Evolutionary conservation across 2,329 filamentous ascomycete species (phyloP), one percentile per base, ranked within the genome.

Genomic region (Trematosphaeria pertusa): DNA sequence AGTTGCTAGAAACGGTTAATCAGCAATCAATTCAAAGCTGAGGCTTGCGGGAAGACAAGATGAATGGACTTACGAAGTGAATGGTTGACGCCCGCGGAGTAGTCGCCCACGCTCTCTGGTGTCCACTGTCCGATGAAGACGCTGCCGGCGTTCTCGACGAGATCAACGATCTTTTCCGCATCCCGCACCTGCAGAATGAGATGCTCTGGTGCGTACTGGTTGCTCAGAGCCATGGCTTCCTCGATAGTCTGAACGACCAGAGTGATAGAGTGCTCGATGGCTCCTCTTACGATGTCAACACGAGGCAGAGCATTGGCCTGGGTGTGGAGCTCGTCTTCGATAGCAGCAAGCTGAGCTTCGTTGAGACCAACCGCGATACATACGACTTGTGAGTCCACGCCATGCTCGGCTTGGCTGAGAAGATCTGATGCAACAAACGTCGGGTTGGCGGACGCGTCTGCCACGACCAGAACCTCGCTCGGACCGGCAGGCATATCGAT

Each of bases 401-500:
- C 94, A 75, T 99, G 94, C 75, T 99, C 94, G 1, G 94, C 94
- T 75, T 99, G 94, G 32, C 89, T 96, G 38, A 99, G 81, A 15
- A 99, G 82, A 70, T 99, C 94, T 2, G 91, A 95, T 4, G 94
- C 94, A 38, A 99, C 93, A 67, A 97, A 99, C 0, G 90, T 91
- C 4, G 94, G 93, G 69, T 96, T 93, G 38, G 94, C 86, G 39
- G 87, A 81, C 70, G 86, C 84, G 75, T 99, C 94, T 21, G 94
- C 94, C 40, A 99, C 82, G 46, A 99, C 94, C n/a, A 99, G 83
- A 3, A 99, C 91, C 72, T 99, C 94, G 26, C 91, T 96, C 0
- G 94, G 94, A 0, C 94, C 94, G 26, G 94, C 94, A 9, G 94
- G 94, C 94, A 99, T 99, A 69, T 99, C 94, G 64, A 99, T 99